Evolutionary conservation across 2,329 filamentous ascomycete genomes (phyloP), one percentile per base, ranked within the genome.

Genomic region (Colletotrichum sp.): DNA sequence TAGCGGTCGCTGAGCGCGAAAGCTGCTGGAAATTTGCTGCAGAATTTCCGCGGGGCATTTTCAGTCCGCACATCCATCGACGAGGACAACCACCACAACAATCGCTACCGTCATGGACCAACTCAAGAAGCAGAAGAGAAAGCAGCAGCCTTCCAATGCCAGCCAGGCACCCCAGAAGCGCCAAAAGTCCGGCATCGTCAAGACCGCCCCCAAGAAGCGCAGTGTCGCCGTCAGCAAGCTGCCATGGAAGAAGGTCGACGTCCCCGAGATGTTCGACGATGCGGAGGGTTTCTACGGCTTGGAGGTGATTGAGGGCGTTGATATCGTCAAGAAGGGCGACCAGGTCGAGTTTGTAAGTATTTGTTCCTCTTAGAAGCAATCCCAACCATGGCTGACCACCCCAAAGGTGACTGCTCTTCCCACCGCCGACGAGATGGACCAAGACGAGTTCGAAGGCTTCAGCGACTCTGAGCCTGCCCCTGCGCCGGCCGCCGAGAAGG

Each of bases 281-380:
- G 95, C 95, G n/a, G 96, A 97, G 78, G 97, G 97, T 0, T 98
- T 99, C 83, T 97, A 93, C 80, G 96, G 95, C 0, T 86, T 99
- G 3, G 96, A 99, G 81, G 96, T 98, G 80, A 93, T 98, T 62
- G 95, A 98, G 18, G 95, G 95, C 67, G 95, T 99, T 2, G 94
- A 98, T 34, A 89, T 99, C n/a, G 87, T 98, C 56, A 91, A 90
- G 77, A 89, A 93, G 34, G 92, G 92, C 9, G 85, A 88, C 68
- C 88, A 86, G 8, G 84, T 93, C 32, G 87, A 90, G 80, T 93
- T 93, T 83, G 85, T 93, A 79, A 71, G 85, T 82, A 12, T 8
- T 16, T 0, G 0, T 2, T 10, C 1, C 8, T 9, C 3, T 6
- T 21, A 2, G 5, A 15, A 15, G 6, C 5, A 4, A 43, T 7